Evolutionary conservation across 169 alveolate species (phyloP).

Genomic region (Plasmodium cynomolgi): DNA sequence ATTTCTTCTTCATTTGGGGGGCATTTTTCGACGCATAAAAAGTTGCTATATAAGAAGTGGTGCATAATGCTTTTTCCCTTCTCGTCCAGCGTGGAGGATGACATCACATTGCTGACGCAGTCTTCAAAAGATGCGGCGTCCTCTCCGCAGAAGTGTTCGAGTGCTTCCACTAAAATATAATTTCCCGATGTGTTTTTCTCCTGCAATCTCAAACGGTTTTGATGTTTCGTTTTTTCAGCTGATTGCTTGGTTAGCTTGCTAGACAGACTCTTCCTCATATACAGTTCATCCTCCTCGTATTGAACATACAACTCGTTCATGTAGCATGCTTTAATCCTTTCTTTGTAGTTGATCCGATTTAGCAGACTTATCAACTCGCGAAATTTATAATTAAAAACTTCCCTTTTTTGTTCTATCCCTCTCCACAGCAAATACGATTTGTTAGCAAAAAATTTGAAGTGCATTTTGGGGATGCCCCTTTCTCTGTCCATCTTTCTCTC

Average conservation of each 20-base stretch:
- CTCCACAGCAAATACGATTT: conserved; percentile 41
- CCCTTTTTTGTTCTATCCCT: conserved; percentile 26
- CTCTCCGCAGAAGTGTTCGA: conserved; percentile 24
- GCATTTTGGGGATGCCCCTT: neutral
- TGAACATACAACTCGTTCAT: neutral
- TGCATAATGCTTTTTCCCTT: conserved; percentile 32
- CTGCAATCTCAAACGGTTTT: conserved; percentile 4
- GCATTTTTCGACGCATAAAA: conserved; percentile 20
- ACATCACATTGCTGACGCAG: conserved; percentile 13
- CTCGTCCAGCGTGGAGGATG: conserved; percentile 17
- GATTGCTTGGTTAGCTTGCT: neutral
- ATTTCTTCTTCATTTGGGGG: conserved; percentile 1
- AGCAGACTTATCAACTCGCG: conserved; percentile 8
- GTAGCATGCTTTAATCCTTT: conserved; percentile 20
- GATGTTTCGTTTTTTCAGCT: neutral
- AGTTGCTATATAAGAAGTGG: conserved; percentile 34
- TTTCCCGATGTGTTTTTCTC: neutral
- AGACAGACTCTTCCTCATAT: neutral
- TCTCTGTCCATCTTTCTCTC: neutral
- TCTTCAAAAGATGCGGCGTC: conserved; percentile 25
- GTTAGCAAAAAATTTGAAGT: conserved; percentile 34
- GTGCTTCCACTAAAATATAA: neutral
- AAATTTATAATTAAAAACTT: conserved; percentile 34
- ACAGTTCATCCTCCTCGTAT: conserved; percentile 22
- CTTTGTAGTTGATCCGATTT: neutral